Conservation (phyloP, 1,284 basidiomycete species). For the Rhodotorula sp. region DNA sequence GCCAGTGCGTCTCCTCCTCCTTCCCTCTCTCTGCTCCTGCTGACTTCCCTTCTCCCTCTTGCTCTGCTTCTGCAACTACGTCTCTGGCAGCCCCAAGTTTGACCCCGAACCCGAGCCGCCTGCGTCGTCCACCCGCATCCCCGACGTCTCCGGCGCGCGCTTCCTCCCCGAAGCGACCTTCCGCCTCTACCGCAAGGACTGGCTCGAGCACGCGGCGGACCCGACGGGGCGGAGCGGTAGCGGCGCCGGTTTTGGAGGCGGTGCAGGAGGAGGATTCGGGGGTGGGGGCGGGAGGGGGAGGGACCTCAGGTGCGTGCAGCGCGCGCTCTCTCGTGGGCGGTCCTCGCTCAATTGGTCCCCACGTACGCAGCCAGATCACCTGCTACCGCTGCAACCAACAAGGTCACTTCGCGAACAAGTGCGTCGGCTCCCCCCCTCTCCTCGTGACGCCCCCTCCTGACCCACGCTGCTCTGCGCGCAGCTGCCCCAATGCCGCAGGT, state of each 20-base stretch:
- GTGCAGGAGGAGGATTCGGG: conserved; percentile 5
- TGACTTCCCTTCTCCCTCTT: neutral
- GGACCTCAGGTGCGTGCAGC: conserved; percentile 19
- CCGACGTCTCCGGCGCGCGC: conserved; percentile 42
- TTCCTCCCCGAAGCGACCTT: conserved; percentile 45
- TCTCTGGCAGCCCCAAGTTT: conserved; percentile 34
- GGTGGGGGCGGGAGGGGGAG: conserved; percentile 15
- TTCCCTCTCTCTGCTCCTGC: neutral
- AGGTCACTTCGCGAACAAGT: conserved; percentile 8
- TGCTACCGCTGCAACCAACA: conserved; percentile 1
- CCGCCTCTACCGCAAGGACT: conserved; percentile 39
- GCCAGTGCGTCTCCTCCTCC: conserved; percentile 71
- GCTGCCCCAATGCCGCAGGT: conserved; percentile 3
- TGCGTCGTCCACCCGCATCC: conserved; percentile 38
- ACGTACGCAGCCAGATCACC: neutral
- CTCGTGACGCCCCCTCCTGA: neutral
- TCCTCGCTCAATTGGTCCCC: neutral
- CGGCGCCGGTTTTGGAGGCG: neutral
- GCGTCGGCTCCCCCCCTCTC: neutral
- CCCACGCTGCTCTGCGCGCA: neutral
- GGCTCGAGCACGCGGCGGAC: conserved; percentile 41
- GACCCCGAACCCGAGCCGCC: conserved; percentile 41
- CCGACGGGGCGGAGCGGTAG: conserved; percentile 25
- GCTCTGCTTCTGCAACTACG: neutral
- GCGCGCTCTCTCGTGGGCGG: neutral